Evolutionary conservation across 225 moss, liverwort and hornwort genomes (phyloP).

Genomic region (Takakia lepidozioides): DNA sequence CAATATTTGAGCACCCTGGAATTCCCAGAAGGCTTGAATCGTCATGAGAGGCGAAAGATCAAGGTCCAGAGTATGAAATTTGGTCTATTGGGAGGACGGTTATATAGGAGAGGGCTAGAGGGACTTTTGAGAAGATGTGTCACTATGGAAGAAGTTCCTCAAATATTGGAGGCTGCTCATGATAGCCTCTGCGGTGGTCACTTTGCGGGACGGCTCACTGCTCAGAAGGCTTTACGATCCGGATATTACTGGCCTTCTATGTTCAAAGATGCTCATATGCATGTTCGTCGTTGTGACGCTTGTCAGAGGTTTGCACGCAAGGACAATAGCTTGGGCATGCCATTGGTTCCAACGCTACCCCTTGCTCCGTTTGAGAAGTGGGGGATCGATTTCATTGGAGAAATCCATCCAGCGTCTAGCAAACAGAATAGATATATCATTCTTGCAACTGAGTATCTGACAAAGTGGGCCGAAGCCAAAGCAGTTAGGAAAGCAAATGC

Average conservation of each 20-base stretch:
- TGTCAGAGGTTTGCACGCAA: neutral
- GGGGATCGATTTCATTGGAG: slow-evolving; percentile 1
- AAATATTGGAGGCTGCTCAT: neutral
- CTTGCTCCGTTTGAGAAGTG: neutral
- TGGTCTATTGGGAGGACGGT: neutral
- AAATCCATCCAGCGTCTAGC: too few species aligned
- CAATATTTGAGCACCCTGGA: neutral
- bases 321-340: neutral
- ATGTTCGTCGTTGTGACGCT: neutral
- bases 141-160: neutral
- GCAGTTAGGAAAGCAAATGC: too few species aligned
- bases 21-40: neutral
- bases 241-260: neutral
- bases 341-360: neutral
- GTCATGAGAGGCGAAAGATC: neutral
- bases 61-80: neutral
- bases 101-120: too few species aligned
- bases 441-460: too few species aligned
- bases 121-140: neutral
- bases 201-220: neutral
- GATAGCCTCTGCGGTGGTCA: neutral
- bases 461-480: too few species aligned
- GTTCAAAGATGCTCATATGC: neutral
- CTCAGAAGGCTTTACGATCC: neutral
- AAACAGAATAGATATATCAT: too few species aligned